Base-by-base conservation (phyloP, 352 stramenopile genomes). In the Pythium pyrilobum region DNA sequence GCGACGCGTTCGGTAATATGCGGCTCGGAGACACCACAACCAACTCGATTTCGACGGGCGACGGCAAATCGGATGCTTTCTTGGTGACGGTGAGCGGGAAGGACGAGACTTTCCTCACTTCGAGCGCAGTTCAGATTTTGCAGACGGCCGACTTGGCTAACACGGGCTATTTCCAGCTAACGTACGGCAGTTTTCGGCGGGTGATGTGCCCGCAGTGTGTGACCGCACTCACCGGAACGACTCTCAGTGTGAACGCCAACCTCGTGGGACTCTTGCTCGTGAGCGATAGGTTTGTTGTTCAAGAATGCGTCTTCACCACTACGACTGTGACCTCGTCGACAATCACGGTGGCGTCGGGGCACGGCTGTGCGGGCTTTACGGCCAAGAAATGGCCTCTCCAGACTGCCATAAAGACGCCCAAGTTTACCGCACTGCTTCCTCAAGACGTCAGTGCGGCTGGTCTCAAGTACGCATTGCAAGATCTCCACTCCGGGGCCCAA, bases 1-100 rank as follows among this genome's bases (percentile, higher is more conserved):
- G 91, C 1, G 96, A 99, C 56, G 84, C 82, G 6, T 98, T 98
- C 66, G 90, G 89, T 5, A 99, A 99, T 50, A 51, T 97, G 34
- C 74, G 95, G 32, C 77, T 66, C 20, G 84, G 81, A 0, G 85
- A 71, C 58, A 78, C 64, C 56, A 95, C 73, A 13, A 81, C 70
- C 0, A 71, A 88, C 57, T 91, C 81, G 5, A 58, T 67, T n/a
- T 63, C 66, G 4, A 93, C 71, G 24, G 88, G 85, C 6, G 86
- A 97, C 47, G 79, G 92, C 18, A 73, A 69, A 45, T 97, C 87
- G 1, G 95, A 98, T 53, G 85, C 77, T 13, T 98, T 99, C 67
- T 52, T 98, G 2, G 81, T 97, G 5, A 86, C 77, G 0, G 72
- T 98, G 10, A 67, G 52, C 0, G 77, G 89, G 16, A 62, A 59